Base-by-base conservation (phyloP, 768 basidiomycete species). In the Tremella fuciformis region DNA sequence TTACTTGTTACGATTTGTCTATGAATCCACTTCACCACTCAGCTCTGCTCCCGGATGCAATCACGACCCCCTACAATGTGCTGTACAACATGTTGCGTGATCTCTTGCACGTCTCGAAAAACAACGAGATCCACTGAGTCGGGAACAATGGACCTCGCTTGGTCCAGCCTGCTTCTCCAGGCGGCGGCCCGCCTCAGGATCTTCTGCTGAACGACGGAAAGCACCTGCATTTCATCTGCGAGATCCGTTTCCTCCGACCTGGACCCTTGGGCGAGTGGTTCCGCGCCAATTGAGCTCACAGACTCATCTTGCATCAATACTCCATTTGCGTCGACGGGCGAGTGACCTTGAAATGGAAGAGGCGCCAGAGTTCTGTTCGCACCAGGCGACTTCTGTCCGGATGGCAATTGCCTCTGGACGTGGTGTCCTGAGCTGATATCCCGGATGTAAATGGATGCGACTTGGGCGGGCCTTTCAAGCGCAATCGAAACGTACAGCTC, bases 401-500 rank as follows among this genome's bases (percentile, higher is more conserved):
- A 34, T 34, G 29, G 11, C 6, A 34, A 11, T 11, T 34, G 29
- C 11, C 29, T 11, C 29, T 6, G 29, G 4, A 34, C 4, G 29
- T 34, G 6, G 29, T 34, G 29, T 46, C 16, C 42, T 18, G 42
- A 46, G 24, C 79, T 79, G 13, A 86, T 88, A 66, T 94, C 88
- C 19, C 94, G 83, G 42, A 98, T 84, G 77, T 90, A 89, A 37
- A 97, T 84, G 2, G 81, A 90, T 3, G 86, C 78, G 38, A 98
- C 82, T 69, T 89, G 88, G 3, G 79, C 64, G 0, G 75, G 76
- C 44, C 85, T 80, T 56, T 89, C 85, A 16, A 79, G 75, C 0
- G 94, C 91, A 16, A 94, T 71, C 2, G 84, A 80, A 13, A 86
- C 81, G 74, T 97, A 98, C 1, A 98, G 80, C 75, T 98, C 92